Conservation (phyloP, 306 rosid species). For the Lathyrus tuberosus region DNA sequence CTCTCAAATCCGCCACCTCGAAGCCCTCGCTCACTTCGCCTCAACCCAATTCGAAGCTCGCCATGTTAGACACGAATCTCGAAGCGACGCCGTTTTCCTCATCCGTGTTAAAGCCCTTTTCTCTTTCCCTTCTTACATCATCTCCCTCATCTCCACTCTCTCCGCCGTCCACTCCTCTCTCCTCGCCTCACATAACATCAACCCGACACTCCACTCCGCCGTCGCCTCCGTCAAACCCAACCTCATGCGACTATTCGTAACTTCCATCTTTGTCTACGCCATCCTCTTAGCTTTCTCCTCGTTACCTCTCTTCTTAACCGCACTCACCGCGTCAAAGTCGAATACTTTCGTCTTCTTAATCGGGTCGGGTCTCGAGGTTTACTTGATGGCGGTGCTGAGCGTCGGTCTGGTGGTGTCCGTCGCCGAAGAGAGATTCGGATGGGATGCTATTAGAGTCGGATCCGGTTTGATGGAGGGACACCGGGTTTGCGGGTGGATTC, state of each 20-base stretch:
- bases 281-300: slow-evolving; percentile 48
- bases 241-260: slow-evolving; percentile 53
- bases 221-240: slow-evolving; percentile 29
- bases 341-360: slow-evolving; percentile 16
- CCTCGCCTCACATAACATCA: slow-evolving; percentile 29
- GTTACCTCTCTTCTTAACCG: slow-evolving; percentile 38
- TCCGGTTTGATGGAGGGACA: slow-evolving; percentile 55
- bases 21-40: slow-evolving; percentile 61
- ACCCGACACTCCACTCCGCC: slow-evolving; percentile 47
- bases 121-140: slow-evolving; percentile 52
- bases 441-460: slow-evolving; percentile 64
- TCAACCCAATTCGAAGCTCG: slow-evolving; percentile 79
- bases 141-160: slow-evolving; percentile 71
- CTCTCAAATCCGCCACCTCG: slow-evolving; percentile 63
- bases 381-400: slow-evolving; percentile 65
- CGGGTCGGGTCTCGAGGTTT: slow-evolving; percentile 52
- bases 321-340: slow-evolving; percentile 21
- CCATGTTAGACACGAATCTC: slow-evolving; percentile 71
- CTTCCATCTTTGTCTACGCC: slow-evolving; percentile 58
- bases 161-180: slow-evolving; percentile 56
- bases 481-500: slow-evolving; percentile 54
- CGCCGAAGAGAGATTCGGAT: slow-evolving; percentile 67
- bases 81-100: slow-evolving; percentile 61
- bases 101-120: slow-evolving; percentile 59
- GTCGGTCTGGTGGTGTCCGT: slow-evolving; percentile 64